Evolutionary conservation across 2,329 filamentous ascomycete species (phyloP).

Genomic region (Raffaelea arxii): DNA sequence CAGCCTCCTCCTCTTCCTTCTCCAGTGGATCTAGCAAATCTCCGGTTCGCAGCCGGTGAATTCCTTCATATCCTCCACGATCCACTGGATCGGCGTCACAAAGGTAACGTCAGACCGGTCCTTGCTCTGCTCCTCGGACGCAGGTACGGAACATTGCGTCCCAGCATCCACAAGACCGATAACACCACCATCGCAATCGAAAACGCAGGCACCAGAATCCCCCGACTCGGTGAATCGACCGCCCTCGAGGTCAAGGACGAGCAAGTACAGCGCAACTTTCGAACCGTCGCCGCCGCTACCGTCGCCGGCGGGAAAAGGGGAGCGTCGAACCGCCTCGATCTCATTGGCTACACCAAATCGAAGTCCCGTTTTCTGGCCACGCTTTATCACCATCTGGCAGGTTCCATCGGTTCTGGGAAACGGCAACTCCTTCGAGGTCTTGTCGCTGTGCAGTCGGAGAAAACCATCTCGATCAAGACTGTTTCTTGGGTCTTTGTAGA

Average conservation of each 20-base stretch:
- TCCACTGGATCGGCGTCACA: not conserved
- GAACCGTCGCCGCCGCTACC: not conserved
- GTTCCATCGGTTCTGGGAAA: not conserved
- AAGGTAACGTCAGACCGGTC: too few relatives aligned
- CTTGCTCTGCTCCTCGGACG: too few relatives aligned
- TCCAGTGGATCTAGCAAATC: too few relatives aligned
- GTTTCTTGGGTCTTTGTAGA: too few relatives aligned
- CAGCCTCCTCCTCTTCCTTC: too few relatives aligned
- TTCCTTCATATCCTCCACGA: not conserved
- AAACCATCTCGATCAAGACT: not conserved
- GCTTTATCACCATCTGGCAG: not conserved
- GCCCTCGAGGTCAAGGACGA: not conserved
- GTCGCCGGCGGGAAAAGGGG: too few relatives aligned
- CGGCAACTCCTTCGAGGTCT: not conserved
- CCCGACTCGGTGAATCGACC: too few relatives aligned
- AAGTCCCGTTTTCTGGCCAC: not conserved
- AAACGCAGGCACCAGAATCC: not conserved
- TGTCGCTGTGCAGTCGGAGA: not conserved
- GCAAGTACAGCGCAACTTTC: not conserved
- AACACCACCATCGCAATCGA: too few relatives aligned
- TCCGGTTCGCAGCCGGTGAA: not conserved
- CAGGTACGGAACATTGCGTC: too few relatives aligned
- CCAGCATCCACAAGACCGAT: too few relatives aligned
- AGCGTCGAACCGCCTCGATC: constrained; percentile 1
- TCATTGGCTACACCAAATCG: constrained; percentile 1